Percentiles rank a stretch among this genome's conserved stretches.
Conservation (phyloP, 2,329 filamentous ascomycete genomes). For the Leptoxyphium fumago region DNA sequence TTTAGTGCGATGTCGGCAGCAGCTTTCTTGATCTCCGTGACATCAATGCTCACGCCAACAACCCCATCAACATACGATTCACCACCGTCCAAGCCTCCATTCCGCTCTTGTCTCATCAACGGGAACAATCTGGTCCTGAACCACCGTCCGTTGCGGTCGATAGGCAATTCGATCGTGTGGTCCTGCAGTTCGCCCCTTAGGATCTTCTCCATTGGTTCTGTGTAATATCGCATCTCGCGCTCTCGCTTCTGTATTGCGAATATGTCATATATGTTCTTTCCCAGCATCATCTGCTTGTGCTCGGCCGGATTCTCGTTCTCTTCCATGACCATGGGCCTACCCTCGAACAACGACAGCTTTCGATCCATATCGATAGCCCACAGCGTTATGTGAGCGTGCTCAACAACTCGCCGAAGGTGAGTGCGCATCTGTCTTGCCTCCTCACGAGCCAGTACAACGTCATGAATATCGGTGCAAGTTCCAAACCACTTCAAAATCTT, state of each 20-base stretch:
- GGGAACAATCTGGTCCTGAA: conserved; percentile 60
- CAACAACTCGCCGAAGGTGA: conserved; percentile 57
- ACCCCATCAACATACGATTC: conserved; percentile 51
- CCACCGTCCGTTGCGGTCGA: conserved; percentile 45
- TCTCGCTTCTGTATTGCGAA: conserved; percentile 28
- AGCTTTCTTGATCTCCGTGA: conserved; percentile 54
- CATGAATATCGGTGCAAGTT: conserved; percentile 67
- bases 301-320: conserved; percentile 4
- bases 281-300: conserved; percentile 28
- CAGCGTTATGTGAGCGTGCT: conserved; percentile 60
- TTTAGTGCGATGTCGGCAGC: conserved; percentile 49
- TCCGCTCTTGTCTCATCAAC: conserved; percentile 41
- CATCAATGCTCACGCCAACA: conserved; percentile 66
- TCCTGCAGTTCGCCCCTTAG: conserved; percentile 45
- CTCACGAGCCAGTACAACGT: conserved; percentile 53
- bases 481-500: conserved; percentile 68
- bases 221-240: conserved; percentile 27
- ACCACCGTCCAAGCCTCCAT: conserved; percentile 34
- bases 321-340: conserved; percentile 29
- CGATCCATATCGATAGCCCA: conserved; percentile 54
- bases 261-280: conserved; percentile 49
- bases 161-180: conserved; percentile 48
- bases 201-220: conserved; percentile 48
- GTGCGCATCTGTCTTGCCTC: conserved; percentile 51
- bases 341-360: conserved; percentile 55